phyloP scores from a whole-genome alignment of 257 asterid genomes.

The Petunia axillaris region DNA sequence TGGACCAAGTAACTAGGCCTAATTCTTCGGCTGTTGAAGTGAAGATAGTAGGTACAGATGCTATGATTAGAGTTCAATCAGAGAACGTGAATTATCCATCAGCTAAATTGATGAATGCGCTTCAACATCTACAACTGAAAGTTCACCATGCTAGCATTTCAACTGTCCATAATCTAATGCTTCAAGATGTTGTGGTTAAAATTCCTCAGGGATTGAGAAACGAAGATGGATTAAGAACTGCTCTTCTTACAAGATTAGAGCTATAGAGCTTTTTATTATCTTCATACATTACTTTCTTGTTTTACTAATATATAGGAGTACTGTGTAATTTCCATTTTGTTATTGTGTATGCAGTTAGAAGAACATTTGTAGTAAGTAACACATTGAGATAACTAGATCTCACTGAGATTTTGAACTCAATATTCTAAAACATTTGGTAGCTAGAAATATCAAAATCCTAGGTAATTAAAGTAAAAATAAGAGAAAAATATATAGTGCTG shows the following conservation, averaged over 20 bases:
- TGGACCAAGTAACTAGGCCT: slow-evolving; percentile 27
- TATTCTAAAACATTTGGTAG: no score
- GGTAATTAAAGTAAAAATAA: no score
- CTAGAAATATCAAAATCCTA: no score
- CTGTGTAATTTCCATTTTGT: no score
- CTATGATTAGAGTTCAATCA: slow-evolving; percentile 77
- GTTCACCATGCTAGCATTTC: slow-evolving; percentile 85
- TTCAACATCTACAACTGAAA: slow-evolving; percentile 57
- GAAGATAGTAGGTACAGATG: slow-evolving; percentile 64
- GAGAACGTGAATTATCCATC: slow-evolving; percentile 54
- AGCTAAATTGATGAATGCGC: slow-evolving; percentile 61
- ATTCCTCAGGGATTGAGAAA: slow-evolving; percentile 47
- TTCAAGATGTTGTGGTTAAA: slow-evolving; percentile 69
- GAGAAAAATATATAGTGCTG: neutral
- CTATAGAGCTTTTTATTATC: slow-evolving; percentile 11
- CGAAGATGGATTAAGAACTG: slow-evolving; percentile 48
- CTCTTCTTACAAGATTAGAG: slow-evolving; percentile 48
- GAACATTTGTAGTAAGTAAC: no score
- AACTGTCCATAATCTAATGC: slow-evolving; percentile 60
- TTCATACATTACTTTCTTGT: neutral
- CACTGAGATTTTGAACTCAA: no score
- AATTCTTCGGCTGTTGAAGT: slow-evolving; percentile 52
- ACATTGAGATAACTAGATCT: no score
- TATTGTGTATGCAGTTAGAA: no score
- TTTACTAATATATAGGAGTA: no score